A percentile compares a stretch with the other conserved stretches of the same genome.
Evolutionary conservation across 495 filamentous ascomycete genomes (phyloP).

Genomic region (Darksidea phi): DNA sequence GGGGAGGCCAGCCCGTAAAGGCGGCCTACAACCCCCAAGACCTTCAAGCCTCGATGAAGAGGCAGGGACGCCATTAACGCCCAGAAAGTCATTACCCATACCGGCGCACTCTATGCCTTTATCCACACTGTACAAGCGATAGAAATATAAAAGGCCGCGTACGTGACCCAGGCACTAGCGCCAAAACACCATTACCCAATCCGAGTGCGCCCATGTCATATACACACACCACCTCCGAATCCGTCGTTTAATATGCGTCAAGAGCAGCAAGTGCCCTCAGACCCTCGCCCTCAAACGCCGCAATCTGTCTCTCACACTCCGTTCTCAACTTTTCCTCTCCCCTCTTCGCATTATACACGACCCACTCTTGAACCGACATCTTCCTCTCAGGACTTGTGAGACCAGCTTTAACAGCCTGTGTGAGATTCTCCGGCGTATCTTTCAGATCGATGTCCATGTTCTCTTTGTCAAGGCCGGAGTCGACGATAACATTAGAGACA

Average conservation of each 20-base stretch:
- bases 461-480: conserved; percentile 50
- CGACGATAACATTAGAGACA: neutral
- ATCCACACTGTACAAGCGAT: neutral
- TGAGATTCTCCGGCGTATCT: conserved; percentile 40
- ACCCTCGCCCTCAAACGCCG: conserved; percentile 78
- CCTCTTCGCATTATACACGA: conserved; percentile 71
- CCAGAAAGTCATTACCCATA: neutral
- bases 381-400: conserved; percentile 75
- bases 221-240: neutral
- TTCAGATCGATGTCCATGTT: conserved; percentile 36
- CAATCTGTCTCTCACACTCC: conserved; percentile 79
- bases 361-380: conserved; percentile 94
- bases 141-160: neutral
- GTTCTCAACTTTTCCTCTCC: conserved; percentile 73
- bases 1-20: neutral
- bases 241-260: conserved; percentile 46
- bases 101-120: neutral
- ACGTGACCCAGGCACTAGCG: no score
- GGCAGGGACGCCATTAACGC: neutral
- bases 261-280: conserved; percentile 69
- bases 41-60: neutral
- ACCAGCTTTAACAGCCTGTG: conserved; percentile 50
- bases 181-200: no score
- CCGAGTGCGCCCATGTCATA: neutral
- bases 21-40: neutral